Conservation (phyloP, 495 filamentous ascomycete species). For the Xeromyces bisporus region DNA sequence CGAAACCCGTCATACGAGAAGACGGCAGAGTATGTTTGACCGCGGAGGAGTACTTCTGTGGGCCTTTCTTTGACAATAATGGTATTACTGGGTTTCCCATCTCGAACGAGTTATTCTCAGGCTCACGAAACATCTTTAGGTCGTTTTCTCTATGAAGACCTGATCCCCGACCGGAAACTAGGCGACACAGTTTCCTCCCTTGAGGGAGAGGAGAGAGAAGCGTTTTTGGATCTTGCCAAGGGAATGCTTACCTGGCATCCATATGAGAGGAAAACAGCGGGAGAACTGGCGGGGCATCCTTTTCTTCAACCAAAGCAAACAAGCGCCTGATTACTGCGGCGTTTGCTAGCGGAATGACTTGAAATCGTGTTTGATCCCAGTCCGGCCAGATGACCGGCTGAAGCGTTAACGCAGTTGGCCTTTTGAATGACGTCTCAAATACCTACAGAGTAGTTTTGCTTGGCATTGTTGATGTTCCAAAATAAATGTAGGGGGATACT, state of each 20-base stretch:
- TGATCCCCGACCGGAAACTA: conserved; percentile 20
- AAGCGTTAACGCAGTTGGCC: conserved; percentile 2
- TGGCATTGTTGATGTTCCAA: too few relatives aligned
- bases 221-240: conserved; percentile 24
- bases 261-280: conserved; percentile 17
- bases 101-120: conserved; percentile 10
- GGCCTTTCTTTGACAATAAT: conserved; percentile 22
- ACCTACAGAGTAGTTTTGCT: too few relatives aligned
- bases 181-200: conserved; percentile 14
- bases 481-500: too few relatives aligned
- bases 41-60: conserved; percentile 20
- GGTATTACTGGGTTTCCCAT: conserved; percentile 14
- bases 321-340: conserved; percentile 12
- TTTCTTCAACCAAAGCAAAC: conserved; percentile 21
- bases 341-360: conserved; percentile 10
- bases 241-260: conserved; percentile 25
- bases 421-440: conserved; percentile 3
- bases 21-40: conserved; percentile 19
- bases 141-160: conserved; percentile 17
- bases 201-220: conserved; percentile 22
- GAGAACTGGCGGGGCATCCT: conserved; percentile 18
- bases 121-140: conserved; percentile 19
- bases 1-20: conserved; percentile 16
- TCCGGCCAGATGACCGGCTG: conserved; percentile 3
- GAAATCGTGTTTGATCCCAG: conserved; percentile 5